Conservation (phyloP, 2,329 filamentous ascomycete genomes). For the Penicillium decumbens region DNA sequence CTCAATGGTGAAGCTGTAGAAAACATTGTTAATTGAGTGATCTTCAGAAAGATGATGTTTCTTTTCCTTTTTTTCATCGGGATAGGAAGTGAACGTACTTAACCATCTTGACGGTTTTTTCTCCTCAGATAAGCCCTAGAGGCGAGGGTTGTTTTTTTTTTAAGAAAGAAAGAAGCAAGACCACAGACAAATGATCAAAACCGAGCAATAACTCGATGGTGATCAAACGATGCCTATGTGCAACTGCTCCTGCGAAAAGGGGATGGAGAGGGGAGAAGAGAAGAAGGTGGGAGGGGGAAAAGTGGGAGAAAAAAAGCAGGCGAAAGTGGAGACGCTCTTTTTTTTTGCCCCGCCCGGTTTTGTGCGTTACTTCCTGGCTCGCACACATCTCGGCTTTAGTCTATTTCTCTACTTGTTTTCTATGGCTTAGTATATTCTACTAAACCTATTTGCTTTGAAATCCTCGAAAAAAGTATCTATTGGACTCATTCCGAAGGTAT, state of each 20-base stretch:
- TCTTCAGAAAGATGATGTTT: not conserved
- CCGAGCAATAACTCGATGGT: constrained; percentile 44
- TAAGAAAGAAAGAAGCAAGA: constrained; percentile 27
- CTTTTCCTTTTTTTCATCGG: not conserved
- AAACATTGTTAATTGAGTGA: constrained; percentile 30
- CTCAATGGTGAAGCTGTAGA: constrained; percentile 89
- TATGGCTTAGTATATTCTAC: not conserved
- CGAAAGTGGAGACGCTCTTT: constrained; percentile 28
- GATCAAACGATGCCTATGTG: constrained; percentile 37
- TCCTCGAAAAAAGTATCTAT: not conserved
- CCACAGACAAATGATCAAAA: constrained; percentile 42
- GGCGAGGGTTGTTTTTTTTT: constrained; percentile 29
- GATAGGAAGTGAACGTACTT: constrained; percentile 67
- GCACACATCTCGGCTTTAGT: not conserved
- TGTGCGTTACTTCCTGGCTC: constrained; percentile 18
- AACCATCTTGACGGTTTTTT: constrained; percentile 89
- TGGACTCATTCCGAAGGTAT: constrained; percentile 4
- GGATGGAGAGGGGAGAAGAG: constrained; percentile 26
- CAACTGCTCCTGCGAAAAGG: constrained; percentile 36
- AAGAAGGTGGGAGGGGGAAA: constrained; percentile 24
- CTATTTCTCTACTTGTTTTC: not conserved
- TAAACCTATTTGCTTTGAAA: not conserved
- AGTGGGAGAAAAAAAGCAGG: constrained; percentile 28
- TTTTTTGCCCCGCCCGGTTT: constrained; percentile 21
- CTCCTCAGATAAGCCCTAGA: constrained; percentile 36